A percentile compares a stretch with the other conserved stretches of the same genome.
These are phyloP conservation scores for Larix sibirica DNA, from an alignment of 83 land plant genomes.

Conservation along the genomic window DNA sequence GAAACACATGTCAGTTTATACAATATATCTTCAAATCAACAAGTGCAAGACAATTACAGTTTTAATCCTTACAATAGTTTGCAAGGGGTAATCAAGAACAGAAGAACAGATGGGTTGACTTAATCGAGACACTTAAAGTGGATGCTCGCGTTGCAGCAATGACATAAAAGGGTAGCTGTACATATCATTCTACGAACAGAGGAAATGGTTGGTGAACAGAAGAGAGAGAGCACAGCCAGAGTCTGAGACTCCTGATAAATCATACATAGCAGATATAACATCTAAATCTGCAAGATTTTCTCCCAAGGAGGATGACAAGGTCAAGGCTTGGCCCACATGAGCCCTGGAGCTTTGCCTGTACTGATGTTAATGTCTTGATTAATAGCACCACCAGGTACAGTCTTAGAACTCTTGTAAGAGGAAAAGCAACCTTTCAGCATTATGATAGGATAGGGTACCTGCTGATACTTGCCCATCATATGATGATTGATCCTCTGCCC, in stretches of 20 bases:
- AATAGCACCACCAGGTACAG: not conserved
- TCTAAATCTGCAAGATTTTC: not conserved
- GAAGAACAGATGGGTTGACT: not conserved
- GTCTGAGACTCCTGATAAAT: conserved; percentile 43
- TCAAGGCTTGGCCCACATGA: not conserved
- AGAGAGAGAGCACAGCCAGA: conserved; percentile 79
- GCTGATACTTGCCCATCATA: conserved; percentile 3
- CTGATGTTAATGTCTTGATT: not conserved
- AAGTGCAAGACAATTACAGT: not conserved
- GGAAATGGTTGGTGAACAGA: conserved; percentile 26
- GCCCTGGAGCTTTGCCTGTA: not conserved
- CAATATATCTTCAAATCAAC: not conserved
- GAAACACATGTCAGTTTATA: conserved; percentile 34
- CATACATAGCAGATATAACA: not conserved
- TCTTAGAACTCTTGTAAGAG: conserved; percentile 3
- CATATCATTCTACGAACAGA: too few species aligned
- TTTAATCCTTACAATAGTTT: not conserved
- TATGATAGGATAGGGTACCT: not conserved
- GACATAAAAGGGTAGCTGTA: too few species aligned
- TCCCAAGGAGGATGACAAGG: conserved; percentile 5
- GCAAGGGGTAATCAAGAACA: not conserved
- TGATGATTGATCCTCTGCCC: not conserved
- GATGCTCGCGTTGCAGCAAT: too few species aligned
- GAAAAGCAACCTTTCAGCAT: conserved; percentile 6
- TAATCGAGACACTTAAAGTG: too few species aligned